Evolutionary conservation across 176 grass and related monocot species (phyloP).

Genomic region (Metroxylon sagu): DNA sequence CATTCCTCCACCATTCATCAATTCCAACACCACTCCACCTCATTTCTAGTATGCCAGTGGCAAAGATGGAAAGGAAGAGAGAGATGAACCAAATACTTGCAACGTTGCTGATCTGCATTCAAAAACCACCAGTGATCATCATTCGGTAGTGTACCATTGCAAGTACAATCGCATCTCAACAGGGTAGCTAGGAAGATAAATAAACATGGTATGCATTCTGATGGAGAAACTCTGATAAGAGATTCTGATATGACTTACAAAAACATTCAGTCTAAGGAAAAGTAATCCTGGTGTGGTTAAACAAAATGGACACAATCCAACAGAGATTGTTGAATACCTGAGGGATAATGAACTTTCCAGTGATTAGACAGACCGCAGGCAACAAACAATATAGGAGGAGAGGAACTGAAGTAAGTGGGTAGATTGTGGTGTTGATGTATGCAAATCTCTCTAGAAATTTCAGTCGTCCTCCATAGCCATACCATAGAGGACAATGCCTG

Average conservation of each 20-base stretch:
- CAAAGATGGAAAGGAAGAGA: conserved; percentile 75
- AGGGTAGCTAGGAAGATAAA: no score
- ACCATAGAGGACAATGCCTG: conserved; percentile 88
- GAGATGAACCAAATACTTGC: conserved; percentile 84
- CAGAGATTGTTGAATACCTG: conserved; percentile 29
- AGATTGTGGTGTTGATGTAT: conserved; percentile 87
- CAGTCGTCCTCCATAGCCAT: conserved; percentile 69
- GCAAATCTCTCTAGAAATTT: conserved; percentile 89
- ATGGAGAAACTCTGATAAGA: no score
- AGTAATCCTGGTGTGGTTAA: no score
- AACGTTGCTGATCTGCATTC: conserved; percentile 75
- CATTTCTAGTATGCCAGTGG: conserved; percentile 81
- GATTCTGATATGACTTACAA: no score
- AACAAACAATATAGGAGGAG: conserved; percentile 77
- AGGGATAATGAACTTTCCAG: conserved; percentile 87
- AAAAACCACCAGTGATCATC: neutral
- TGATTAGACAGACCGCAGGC: conserved; percentile 76
- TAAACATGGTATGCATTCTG: no score
- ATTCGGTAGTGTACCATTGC: no score
- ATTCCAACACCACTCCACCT: conserved; percentile 82
- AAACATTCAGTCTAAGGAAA: no score
- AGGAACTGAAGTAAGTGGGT: conserved; percentile 69
- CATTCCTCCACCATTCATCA: conserved; percentile 85
- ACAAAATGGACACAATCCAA: no score
- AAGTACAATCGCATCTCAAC: no score